These are phyloP conservation scores for Meyerozyma sp. DNA, from an alignment of 1,139 yeast species.

Conservation along the genomic window DNA sequence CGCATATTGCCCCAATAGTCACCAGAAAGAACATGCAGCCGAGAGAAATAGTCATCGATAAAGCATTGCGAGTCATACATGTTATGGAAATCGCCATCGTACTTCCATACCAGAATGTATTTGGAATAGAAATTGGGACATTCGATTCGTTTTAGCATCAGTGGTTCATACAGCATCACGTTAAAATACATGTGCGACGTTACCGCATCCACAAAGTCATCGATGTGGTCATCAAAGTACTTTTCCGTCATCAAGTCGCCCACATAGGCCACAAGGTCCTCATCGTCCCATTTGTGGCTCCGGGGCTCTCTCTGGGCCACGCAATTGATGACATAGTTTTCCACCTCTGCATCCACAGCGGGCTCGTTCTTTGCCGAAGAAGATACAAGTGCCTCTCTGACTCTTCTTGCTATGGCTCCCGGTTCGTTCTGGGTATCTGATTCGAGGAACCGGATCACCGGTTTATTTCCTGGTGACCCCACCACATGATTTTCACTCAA, in stretches of 20 bases:
- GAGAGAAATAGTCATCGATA: neutral
- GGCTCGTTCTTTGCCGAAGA: neutral
- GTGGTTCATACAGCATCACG: neutral
- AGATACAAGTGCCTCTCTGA: neutral
- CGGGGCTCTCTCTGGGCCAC: neutral
- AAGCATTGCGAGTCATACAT: neutral
- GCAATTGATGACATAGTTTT: conserved; percentile 1
- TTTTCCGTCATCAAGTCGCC: neutral
- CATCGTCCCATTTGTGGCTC: neutral
- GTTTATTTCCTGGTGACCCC: neutral
- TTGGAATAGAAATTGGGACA: neutral
- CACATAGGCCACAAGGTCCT: neutral
- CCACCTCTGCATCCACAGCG: neutral
- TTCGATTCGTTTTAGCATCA: neutral
- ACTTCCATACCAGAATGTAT: neutral
- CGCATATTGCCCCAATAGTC: neutral
- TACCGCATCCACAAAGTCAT: neutral
- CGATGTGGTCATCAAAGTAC: conserved; percentile 1
- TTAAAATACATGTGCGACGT: neutral
- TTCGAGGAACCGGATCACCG: neutral
- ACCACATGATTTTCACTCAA: neutral
- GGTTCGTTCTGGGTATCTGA: neutral
- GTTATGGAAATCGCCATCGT: neutral
- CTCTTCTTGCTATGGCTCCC: neutral
- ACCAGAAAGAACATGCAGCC: neutral